Evolutionary conservation across 1,139 yeast genomes (phyloP), one percentile per base, ranked within the genome.

Genomic region (Suhomyces coccinellae): DNA sequence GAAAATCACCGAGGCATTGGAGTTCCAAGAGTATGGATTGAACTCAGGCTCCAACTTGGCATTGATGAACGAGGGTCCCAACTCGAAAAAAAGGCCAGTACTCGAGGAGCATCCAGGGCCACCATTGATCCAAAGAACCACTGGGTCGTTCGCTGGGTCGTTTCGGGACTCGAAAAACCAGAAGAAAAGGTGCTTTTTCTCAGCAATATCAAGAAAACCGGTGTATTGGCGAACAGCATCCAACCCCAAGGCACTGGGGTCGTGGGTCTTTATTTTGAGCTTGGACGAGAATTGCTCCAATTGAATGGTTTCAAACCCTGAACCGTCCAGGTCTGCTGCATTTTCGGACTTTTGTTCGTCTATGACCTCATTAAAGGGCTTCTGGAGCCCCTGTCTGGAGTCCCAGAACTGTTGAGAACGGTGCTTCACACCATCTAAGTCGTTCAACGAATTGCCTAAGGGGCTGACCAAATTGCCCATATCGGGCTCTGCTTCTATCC

Each of bases 71-170:
- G 75, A 62, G 33, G 77, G 73, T 12, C 77, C 77, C 53, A 34
- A 60, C 61, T 72, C 77, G 43, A 71, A 71, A 49, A 72, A 67
- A 46, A 72, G 63, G 3, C 77, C 77, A 33, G 75, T 71, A 46
- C 69, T 57, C 3, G 76, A 70, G 13, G 74, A 67, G 54, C 77
- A 71, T 6, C 77, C 77, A 35, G 77, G 77, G 26, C 77, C 77
- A 42, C 77, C 77, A 51, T 72, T 72, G 53, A 72, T 65, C 77
- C 78, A 73, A 47, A 72, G 67, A 36, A 72, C 66, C 41, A 72
- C 63, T 4, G 75, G 77, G 57, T 73, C 77, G 40, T 63, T 70
- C 49, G 62, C 58, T 11, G 77, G 77, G 59, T 72, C 75, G 46
- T 71, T 71, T 63, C 77, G 66, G 40, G 73, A 67, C 57, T 72